A percentile compares a stretch with the other conserved stretches of the same genome.
These are phyloP conservation scores for Salvia rosmarinus DNA, from an alignment of 257 asterid genomes.

Conservation along the genomic window DNA sequence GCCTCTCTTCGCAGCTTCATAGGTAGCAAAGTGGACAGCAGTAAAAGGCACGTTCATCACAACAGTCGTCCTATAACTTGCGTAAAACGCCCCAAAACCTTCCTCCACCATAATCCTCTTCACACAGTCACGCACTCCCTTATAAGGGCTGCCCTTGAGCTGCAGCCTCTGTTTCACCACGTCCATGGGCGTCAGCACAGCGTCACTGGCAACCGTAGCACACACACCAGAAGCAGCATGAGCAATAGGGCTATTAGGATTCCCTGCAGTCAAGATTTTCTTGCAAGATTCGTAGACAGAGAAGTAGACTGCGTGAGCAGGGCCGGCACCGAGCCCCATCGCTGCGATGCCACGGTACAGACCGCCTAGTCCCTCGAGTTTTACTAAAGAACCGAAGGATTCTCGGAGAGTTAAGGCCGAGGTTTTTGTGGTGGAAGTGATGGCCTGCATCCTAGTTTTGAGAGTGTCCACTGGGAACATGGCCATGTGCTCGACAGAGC, in stretches of 20 bases:
- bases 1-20: constrained; percentile 60
- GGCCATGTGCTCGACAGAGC: constrained; percentile 70
- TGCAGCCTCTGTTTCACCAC: constrained; percentile 75
- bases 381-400: constrained; percentile 50
- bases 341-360: constrained; percentile 66
- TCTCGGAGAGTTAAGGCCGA: constrained; percentile 44
- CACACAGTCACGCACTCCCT: constrained; percentile 62
- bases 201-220: constrained; percentile 61
- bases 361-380: constrained; percentile 47
- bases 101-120: constrained; percentile 54
- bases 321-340: constrained; percentile 69
- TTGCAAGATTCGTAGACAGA: constrained; percentile 59
- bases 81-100: constrained; percentile 63
- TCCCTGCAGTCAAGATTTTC: constrained; percentile 38
- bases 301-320: constrained; percentile 71
- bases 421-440: constrained; percentile 42
- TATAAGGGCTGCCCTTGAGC: constrained; percentile 61
- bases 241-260: constrained; percentile 45
- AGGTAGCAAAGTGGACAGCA: constrained; percentile 65
- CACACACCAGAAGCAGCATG: constrained; percentile 58
- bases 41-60: constrained; percentile 74
- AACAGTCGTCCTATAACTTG: constrained; percentile 62
- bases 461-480: constrained; percentile 70
- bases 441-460: constrained; percentile 70
- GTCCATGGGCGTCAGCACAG: constrained; percentile 71